Evolutionary conservation across 1,284 basidiomycete species (phyloP), one percentile per base, ranked within the genome.

Genomic region (Leucoagaricus sp.): DNA sequence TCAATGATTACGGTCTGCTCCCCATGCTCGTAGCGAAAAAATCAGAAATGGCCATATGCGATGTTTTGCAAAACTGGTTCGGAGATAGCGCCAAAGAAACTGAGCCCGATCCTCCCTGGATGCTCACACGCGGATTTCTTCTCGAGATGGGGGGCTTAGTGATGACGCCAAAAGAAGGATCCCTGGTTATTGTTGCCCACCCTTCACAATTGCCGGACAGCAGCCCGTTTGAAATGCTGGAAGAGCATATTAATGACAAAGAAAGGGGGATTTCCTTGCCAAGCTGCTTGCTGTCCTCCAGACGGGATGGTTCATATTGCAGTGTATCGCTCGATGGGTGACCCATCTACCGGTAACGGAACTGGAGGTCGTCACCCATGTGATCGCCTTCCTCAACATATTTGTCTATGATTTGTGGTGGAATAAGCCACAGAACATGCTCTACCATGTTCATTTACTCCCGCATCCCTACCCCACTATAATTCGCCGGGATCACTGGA

Each of bases 361-460:
- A 52, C 58, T 75, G n/a, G 72, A 75, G 47, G 41, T 73, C 9
- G 61, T 65, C 12, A 71, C 71, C 0, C 54, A 71, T 12, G 69
- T 69, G 4, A 70, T 69, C 47, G 66, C 68, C 0, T 46, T 60
- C 1, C 50, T 71, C 7, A 73, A 67, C 36, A 57, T 59, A 5
- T 54, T 65, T 17, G 65, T 67, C 26, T 71, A 70, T 26, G 42
- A 57, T 13, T 60, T 74, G 41, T 76, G 73, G 73, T 75, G 71
- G 70, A 56, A 69, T 38, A 76, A 77, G 49, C 75, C 74, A 2
- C 60, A 69, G 15, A 66, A 72, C 50, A 64, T 71, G 13, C 58
- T 58, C 5, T 51, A 1, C 36, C 49, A 2, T 21, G 31, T 5
- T n/a, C n/a, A n/a, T n/a, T n/a, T n/a, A n/a, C n/a, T n/a, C n/a